Base-by-base conservation (phyloP, 176 grass and related monocot species). In the Bolboschoenus planiculmis region DNA sequence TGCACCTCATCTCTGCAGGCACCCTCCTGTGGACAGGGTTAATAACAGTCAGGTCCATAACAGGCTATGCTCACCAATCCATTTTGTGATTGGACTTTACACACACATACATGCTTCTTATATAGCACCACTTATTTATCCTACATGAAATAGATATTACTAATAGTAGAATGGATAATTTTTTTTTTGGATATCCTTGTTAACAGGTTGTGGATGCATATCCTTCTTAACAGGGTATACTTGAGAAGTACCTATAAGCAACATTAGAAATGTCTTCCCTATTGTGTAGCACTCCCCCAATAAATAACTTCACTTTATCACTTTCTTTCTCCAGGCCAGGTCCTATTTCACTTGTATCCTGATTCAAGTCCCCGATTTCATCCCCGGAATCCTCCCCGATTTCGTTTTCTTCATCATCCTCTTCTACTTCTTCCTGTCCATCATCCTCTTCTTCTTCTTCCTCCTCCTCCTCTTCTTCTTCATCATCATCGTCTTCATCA, bases 201-300 rank as follows among this genome's bases (percentile, higher is more conserved):
- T 65, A 29, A 65, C 61, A 65, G 29, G 13, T 42, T 70, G 24
- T 3, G 11, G 24, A 27, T 1, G 29, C 6, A 27, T 59, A 55
- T 60, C 57, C 14, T 66, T 36, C 63, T 66, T 3, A 66, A 37
- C 63, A 8, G 34, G 26, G 23, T 47, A 11, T 31, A 8, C 23
- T 50, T 1, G 26, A 51, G 72, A 76, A 76, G 5, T 82, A 82
- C 79, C 59, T 63, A 29, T 82, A 65, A 62, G 18, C 3, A 62
- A 64, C 16, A 62, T 55, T 80, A 80, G 86, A 85, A 64, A 44
- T 20, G 55, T 98, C 92, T 35, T 93, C 92, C 85, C 90, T 95
- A 70, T 95, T 95, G 60, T 98, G 92, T 88, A 98, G 81, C 33
- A 98, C 90, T 80, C 95, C 90, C 62, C 95, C 93, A 33, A 98